phyloP scores from a whole-genome alignment of 495 filamentous ascomycete genomes.

The Hypoxylon perforatum region DNA sequence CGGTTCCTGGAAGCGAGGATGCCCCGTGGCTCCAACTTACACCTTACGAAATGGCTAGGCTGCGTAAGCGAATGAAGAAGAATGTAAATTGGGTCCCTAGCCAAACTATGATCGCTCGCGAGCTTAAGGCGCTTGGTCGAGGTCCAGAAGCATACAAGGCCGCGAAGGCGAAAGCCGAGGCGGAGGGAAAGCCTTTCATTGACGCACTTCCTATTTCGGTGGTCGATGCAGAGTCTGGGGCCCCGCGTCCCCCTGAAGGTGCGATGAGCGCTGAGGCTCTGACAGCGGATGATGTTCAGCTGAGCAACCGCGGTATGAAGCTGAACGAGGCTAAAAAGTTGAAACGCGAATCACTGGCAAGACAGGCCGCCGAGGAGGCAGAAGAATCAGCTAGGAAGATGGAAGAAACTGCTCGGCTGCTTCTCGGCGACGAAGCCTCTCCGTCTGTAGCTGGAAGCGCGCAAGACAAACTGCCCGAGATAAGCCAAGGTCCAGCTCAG shows the following conservation, averaged over 20 bases:
- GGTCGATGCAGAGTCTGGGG: constrained; percentile 59
- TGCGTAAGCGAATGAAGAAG: constrained; percentile 99
- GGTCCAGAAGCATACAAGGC: constrained; percentile 79
- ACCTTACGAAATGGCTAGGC: constrained; percentile 86
- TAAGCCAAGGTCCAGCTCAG: constrained; percentile 34
- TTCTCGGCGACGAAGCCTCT: constrained; percentile 48
- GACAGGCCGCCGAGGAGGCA: constrained; percentile 75
- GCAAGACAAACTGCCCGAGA: constrained; percentile 35
- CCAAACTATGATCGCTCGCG: constrained; percentile 94
- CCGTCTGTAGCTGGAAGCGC: constrained; percentile 41
- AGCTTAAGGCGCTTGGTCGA: constrained; percentile 79
- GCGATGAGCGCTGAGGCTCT: constrained; percentile 62
- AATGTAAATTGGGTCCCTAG: constrained; percentile 95
- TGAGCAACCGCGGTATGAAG: constrained; percentile 90
- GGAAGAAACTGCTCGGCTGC: constrained; percentile 64
- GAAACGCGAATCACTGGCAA: constrained; percentile 77
- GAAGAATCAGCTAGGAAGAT: constrained; percentile 70
- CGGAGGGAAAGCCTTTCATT: constrained; percentile 72
- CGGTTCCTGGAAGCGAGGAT: constrained; percentile 77
- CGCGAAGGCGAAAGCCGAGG: constrained; percentile 74
- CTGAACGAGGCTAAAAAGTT: constrained; percentile 92
- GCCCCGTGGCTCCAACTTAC: constrained; percentile 92
- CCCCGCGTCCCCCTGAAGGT: constrained; percentile 58
- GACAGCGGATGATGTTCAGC: constrained; percentile 62
- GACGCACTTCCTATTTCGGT: constrained; percentile 56